Evolutionary conservation across 805 yeast genomes (phyloP).

Genomic region (Maudiozyma bulderi): DNA sequence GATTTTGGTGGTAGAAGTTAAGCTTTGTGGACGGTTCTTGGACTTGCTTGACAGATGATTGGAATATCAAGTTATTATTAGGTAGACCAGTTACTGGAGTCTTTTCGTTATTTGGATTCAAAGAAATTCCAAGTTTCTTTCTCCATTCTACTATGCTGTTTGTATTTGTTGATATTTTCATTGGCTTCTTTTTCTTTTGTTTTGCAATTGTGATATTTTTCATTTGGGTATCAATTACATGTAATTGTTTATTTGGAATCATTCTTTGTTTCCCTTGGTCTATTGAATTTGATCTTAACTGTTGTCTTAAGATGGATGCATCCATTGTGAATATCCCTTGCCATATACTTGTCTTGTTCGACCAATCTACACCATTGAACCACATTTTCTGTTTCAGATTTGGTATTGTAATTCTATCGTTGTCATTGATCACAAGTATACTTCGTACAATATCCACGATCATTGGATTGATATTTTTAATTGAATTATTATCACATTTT

Average conservation of each 20-base stretch:
- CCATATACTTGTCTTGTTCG: conserved; percentile 49
- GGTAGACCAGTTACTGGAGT: not conserved
- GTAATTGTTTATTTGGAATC: conserved; percentile 17
- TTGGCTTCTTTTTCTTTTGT: conserved; percentile 24
- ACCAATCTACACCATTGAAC: conserved; percentile 61
- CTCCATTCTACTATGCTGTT: conserved; percentile 32
- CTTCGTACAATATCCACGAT: conserved; percentile 59
- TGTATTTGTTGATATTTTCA: conserved; percentile 23
- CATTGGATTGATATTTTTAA: conserved; percentile 37
- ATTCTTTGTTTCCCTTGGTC: conserved; percentile 9
- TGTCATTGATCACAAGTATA: conserved; percentile 64
- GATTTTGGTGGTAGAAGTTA: too few relatives aligned
- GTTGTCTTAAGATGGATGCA: not conserved
- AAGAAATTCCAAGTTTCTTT: conserved; percentile 24
- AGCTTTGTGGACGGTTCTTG: too few relatives aligned
- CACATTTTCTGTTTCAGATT: conserved; percentile 61
- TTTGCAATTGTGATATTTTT: conserved; percentile 23
- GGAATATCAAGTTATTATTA: not conserved
- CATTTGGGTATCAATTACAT: conserved; percentile 22
- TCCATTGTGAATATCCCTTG: conserved; percentile 15
- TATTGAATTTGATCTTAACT: not conserved
- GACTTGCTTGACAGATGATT: too few relatives aligned
- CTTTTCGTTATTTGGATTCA: conserved; percentile 3
- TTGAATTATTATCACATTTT: not conserved
- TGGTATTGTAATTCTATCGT: conserved; percentile 47